These are phyloP conservation scores for Pseudogymnoascus sp. DNA, from an alignment of 2,329 filamentous ascomycete genomes.

Conservation along the genomic window DNA sequence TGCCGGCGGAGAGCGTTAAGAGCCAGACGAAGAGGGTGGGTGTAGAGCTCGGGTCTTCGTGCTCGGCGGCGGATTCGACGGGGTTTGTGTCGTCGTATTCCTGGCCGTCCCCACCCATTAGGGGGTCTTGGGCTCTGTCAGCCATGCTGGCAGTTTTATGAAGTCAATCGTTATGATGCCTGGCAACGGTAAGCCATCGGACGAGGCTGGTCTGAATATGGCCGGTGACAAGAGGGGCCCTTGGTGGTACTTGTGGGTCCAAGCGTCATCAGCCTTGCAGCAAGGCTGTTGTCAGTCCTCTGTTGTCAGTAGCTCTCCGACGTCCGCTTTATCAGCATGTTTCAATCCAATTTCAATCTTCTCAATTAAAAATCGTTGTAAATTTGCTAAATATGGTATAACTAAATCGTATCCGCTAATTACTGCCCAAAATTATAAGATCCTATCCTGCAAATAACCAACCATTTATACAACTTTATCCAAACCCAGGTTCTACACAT, in stretches of 20 bases:
- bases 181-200: not conserved
- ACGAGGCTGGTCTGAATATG: not conserved
- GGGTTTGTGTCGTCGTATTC: slow-evolving; percentile 15
- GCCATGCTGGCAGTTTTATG: slow-evolving; percentile 20
- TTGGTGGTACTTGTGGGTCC: not conserved
- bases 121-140: slow-evolving; percentile 23
- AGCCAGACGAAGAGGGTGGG: slow-evolving; percentile 49
- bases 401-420: not conserved
- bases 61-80: not conserved
- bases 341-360: not conserved
- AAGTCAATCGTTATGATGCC: not conserved
- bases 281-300: not conserved
- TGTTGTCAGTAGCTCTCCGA: not conserved
- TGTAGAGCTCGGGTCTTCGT: slow-evolving; percentile 18
- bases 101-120: slow-evolving; percentile 20
- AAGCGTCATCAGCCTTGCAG: slow-evolving; percentile 9
- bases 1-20: slow-evolving; percentile 56
- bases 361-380: not conserved
- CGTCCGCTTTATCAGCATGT: not conserved
- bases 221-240: not conserved
- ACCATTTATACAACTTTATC: not conserved
- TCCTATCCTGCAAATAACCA: not conserved
- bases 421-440: not conserved
- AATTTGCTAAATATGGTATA: not conserved
- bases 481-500: not conserved